phyloP scores from a whole-genome alignment of 1,139 yeast genomes.

The Kurtzmaniella quercitrusa region DNA sequence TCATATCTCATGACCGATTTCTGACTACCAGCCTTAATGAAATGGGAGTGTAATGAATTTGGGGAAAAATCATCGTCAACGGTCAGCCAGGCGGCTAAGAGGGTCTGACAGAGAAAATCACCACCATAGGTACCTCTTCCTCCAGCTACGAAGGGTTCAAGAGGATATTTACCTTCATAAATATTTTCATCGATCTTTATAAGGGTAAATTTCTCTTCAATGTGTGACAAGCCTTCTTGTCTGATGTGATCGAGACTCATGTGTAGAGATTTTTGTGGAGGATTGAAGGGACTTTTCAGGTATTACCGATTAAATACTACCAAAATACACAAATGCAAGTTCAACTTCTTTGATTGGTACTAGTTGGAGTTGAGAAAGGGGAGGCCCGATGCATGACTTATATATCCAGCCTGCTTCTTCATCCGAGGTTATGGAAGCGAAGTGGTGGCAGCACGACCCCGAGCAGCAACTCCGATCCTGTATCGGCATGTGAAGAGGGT shows the following conservation, averaged over 20 bases:
- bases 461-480: background rate
- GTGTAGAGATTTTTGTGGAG: background rate
- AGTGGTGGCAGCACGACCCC: background rate
- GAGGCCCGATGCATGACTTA: no score
- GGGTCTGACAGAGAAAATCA: constrained; percentile 31
- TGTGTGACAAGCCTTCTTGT: constrained; percentile 5
- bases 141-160: constrained; percentile 27
- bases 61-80: constrained; percentile 27
- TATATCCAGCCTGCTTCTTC: background rate
- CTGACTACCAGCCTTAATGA: constrained; percentile 33
- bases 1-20: constrained; percentile 33
- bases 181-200: constrained; percentile 23
- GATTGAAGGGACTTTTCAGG: no score
- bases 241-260: constrained; percentile 1
- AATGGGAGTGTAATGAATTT: constrained; percentile 38
- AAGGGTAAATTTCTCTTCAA: constrained; percentile 37
- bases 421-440: background rate
- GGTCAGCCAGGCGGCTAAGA: constrained; percentile 37
- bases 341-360: no score
- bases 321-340: no score
- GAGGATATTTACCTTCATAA: constrained; percentile 34
- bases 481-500: background rate
- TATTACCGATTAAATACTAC: no score
- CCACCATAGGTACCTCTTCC: constrained; percentile 42
- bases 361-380: no score